These are phyloP conservation scores for Orychophragmus violaceus DNA, from an alignment of 345 rosid genomes.

Conservation along the genomic window DNA sequence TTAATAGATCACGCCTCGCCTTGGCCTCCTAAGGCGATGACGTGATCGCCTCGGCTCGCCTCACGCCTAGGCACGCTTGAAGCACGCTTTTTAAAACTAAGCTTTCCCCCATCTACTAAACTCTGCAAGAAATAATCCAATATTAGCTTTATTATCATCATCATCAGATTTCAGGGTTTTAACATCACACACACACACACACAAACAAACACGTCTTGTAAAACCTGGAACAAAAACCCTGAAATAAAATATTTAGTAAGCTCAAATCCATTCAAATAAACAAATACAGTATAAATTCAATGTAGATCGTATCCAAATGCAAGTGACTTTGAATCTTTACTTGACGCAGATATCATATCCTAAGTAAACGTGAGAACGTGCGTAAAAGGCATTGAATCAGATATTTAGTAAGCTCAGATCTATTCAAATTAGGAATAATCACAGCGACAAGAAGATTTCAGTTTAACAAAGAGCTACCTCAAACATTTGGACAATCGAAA, in stretches of 20 bases:
- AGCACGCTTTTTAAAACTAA: too few species aligned
- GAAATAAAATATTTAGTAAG: too few species aligned
- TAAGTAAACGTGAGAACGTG: background rate
- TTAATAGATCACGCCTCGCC: too few species aligned
- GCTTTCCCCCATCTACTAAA: conserved; percentile 49
- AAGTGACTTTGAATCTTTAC: background rate
- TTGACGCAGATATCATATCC: too few species aligned
- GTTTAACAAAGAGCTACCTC: background rate
- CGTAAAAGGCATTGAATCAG: background rate
- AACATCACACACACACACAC: background rate
- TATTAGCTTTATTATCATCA: background rate
- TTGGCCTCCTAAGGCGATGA: too few species aligned
- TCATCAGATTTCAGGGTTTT: background rate
- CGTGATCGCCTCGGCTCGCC: too few species aligned
- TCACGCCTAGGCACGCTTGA: too few species aligned
- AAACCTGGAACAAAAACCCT: conserved; percentile 3
- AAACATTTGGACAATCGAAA: too few species aligned
- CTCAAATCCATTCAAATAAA: too few species aligned
- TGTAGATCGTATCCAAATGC: background rate
- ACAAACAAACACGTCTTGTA: background rate
- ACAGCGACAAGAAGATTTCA: background rate
- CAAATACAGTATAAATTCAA: background rate
- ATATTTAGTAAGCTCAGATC: background rate
- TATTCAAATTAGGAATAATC: conserved; percentile 7
- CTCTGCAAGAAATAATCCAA: background rate